phyloP scores from a whole-genome alignment of 176 grass and related monocot species.

The Ensete glaucum region DNA sequence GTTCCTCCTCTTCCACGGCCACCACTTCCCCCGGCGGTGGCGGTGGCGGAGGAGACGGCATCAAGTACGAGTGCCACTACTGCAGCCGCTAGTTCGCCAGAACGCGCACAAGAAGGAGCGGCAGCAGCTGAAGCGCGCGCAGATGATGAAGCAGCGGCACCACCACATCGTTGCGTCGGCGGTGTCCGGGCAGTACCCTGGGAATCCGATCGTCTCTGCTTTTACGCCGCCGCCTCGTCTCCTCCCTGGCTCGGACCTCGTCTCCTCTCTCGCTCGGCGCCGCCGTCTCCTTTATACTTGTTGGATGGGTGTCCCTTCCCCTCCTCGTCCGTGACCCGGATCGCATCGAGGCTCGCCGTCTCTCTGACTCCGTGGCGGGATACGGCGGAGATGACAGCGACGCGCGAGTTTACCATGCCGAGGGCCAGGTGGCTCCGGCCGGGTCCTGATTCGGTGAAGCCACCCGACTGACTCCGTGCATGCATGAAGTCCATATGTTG shows the following conservation, averaged over 20 bases:
- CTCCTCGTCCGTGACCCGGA: not conserved
- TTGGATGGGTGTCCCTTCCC: not conserved
- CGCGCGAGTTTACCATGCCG: not conserved
- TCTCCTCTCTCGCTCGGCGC: not conserved
- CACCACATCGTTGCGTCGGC: not conserved
- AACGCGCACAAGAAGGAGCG: slow-evolving; percentile 48
- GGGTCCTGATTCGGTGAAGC: slow-evolving; percentile 24
- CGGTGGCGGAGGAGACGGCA: not conserved
- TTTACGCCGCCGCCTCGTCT: slow-evolving; percentile 2
- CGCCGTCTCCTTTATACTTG: slow-evolving; percentile 11
- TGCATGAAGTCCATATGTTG: no score
- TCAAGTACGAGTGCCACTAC: slow-evolving; percentile 48
- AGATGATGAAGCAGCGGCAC: slow-evolving; percentile 3
- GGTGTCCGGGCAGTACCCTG: not conserved
- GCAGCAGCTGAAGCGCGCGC: slow-evolving; percentile 38
- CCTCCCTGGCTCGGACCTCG: slow-evolving; percentile 11
- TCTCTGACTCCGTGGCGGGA: not conserved
- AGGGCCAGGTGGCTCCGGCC: slow-evolving; percentile 23
- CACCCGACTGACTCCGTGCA: no score
- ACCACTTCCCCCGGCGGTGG: not conserved
- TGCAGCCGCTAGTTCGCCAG: slow-evolving; percentile 52
- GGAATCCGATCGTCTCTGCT: slow-evolving; percentile 7
- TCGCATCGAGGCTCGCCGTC: not conserved
- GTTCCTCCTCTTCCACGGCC: slow-evolving; percentile 1
- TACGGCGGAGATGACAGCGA: not conserved